Conservation (phyloP, 768 basidiomycete genomes). For the Chlorophyllum brunneum region DNA sequence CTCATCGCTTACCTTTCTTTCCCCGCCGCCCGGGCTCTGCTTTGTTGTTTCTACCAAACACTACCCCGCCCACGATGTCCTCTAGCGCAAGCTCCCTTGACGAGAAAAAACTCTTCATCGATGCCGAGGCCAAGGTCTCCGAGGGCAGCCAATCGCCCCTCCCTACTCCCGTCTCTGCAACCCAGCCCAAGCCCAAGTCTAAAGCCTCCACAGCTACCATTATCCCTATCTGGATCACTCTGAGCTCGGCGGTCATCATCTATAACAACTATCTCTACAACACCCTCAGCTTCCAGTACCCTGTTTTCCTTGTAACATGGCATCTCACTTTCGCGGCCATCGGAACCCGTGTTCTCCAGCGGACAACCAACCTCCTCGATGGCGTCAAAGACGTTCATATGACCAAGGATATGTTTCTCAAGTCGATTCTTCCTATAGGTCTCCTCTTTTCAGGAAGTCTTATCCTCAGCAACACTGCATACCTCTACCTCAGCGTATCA, state of each 20-base stretch:
- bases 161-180: conserved; percentile 53
- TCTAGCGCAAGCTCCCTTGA: conserved; percentile 16
- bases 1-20: background rate
- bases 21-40: background rate
- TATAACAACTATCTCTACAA: conserved; percentile 95
- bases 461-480: conserved; percentile 87
- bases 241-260: conserved; percentile 87
- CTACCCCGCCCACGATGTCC: conserved; percentile 4
- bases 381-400: conserved; percentile 77
- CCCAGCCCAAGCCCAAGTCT: conserved; percentile 33
- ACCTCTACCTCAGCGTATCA: conserved; percentile 85
- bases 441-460: conserved; percentile 90
- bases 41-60: background rate
- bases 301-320: conserved; percentile 91
- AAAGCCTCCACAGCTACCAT: conserved; percentile 65
- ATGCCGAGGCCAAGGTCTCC: conserved; percentile 15
- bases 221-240: conserved; percentile 90
- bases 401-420: conserved; percentile 71
- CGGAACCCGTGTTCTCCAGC: conserved; percentile 81
- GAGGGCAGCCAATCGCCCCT: conserved; percentile 28
- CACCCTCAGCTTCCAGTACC: conserved; percentile 78
- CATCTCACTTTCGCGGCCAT: conserved; percentile 76
- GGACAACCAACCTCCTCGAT: conserved; percentile 79
- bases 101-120: conserved; percentile 23
- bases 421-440: conserved; percentile 91